Conservation (phyloP, 805 yeast species). For the Kregervanrija delftensis region DNA sequence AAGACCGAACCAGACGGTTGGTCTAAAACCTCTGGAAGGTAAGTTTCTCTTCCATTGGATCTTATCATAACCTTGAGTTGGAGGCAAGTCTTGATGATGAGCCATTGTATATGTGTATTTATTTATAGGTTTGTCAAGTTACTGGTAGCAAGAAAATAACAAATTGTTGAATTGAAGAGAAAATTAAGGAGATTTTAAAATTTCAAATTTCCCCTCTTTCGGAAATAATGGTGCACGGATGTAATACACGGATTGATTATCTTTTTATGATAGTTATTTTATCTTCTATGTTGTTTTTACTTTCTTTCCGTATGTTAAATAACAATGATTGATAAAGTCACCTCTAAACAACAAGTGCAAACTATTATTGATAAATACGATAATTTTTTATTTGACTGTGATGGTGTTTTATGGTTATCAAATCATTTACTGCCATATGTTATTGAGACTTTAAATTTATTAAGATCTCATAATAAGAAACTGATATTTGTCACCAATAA, state of each 20-base stretch:
- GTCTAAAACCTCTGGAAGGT: constrained; percentile 81
- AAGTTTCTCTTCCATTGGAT: constrained; percentile 86
- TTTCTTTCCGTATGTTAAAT: background rate
- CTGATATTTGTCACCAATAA: constrained; percentile 91
- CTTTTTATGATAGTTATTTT: no score
- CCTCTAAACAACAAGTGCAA: constrained; percentile 40
- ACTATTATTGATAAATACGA: constrained; percentile 61
- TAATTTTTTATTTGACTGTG: constrained; percentile 91
- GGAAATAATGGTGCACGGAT: no score
- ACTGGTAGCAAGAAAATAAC: background rate
- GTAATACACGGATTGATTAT: no score
- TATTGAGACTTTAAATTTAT: constrained; percentile 61
- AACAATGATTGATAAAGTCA: constrained; percentile 43
- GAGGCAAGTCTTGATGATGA: constrained; percentile 71
- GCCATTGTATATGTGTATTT: constrained; percentile 15
- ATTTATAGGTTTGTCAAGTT: background rate
- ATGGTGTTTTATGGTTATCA: constrained; percentile 95
- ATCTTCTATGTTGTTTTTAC: no score
- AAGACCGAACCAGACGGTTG: constrained; percentile 61
- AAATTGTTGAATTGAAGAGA: background rate
- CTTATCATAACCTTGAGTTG: constrained; percentile 77
- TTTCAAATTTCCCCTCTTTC: background rate
- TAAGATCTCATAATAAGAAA: constrained; percentile 52
- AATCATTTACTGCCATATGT: constrained; percentile 72
- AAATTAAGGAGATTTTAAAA: background rate